Conservation (phyloP, 495 filamentous ascomycete species). For the Podospora conica region DNA sequence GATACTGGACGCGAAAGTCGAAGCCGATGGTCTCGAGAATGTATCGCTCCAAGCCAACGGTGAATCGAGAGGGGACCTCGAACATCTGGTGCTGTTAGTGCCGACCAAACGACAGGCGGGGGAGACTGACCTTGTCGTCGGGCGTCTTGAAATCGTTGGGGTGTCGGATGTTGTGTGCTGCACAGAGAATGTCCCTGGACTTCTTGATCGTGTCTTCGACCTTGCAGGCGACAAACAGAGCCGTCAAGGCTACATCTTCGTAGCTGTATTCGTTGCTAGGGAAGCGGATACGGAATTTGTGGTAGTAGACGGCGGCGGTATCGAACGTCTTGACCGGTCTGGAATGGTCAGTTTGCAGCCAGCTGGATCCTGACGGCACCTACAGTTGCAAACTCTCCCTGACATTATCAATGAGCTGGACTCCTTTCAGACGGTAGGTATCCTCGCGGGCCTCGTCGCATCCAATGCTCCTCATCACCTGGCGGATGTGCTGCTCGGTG, state of each 20-base stretch:
- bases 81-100: constrained; percentile 54
- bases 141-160: constrained; percentile 68
- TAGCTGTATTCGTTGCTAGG: constrained; percentile 63
- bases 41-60: constrained; percentile 83
- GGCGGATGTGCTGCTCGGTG: constrained; percentile 33
- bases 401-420: constrained; percentile 75
- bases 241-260: constrained; percentile 75
- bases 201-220: constrained; percentile 98
- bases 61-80: constrained; percentile 63
- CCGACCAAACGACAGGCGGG: background rate
- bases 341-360: constrained; percentile 6
- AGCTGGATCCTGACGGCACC: constrained; percentile 20
- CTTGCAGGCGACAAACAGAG: constrained; percentile 90
- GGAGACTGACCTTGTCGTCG: constrained; percentile 64
- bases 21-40: constrained; percentile 93
- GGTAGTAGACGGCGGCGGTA: constrained; percentile 79
- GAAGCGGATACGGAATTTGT: constrained; percentile 78
- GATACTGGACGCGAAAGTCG: constrained; percentile 87
- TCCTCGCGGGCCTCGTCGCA: constrained; percentile 53
- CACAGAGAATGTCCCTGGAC: constrained; percentile 84
- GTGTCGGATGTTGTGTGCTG: constrained; percentile 77
- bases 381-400: constrained; percentile 66
- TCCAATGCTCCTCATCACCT: constrained; percentile 31
- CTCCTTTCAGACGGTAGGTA: constrained; percentile 62
- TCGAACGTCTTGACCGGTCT: constrained; percentile 78